Conservation (phyloP, 768 basidiomycete genomes). For the Panus rudis region DNA sequence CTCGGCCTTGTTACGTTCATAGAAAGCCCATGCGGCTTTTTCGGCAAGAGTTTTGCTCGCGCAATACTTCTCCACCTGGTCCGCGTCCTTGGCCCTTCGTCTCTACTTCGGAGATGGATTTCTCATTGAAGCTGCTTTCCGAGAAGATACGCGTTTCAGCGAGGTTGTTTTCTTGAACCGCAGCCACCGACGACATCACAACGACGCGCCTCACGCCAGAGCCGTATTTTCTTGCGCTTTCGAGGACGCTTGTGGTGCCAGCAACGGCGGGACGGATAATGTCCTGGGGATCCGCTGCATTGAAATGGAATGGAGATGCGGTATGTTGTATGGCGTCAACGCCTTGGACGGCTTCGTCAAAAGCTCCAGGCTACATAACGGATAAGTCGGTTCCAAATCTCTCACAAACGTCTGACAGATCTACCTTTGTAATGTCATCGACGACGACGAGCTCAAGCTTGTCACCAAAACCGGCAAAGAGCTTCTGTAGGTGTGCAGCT, state of each 20-base stretch:
- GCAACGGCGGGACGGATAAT: slow-evolving; percentile 63
- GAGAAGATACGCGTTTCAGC: slow-evolving; percentile 25
- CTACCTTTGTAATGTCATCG: slow-evolving; percentile 37
- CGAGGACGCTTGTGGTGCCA: slow-evolving; percentile 58
- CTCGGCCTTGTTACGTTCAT: slow-evolving; percentile 1
- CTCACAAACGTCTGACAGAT: slow-evolving; percentile 1
- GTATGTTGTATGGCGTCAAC: slow-evolving; percentile 65
- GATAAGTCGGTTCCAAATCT: background rate
- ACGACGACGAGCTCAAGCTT: slow-evolving; percentile 38
- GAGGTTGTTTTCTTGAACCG: slow-evolving; percentile 29
- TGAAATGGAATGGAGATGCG: slow-evolving; percentile 32
- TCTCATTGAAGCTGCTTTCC: slow-evolving; percentile 58
- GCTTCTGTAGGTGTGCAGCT: slow-evolving; percentile 32
- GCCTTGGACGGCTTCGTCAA: slow-evolving; percentile 70
- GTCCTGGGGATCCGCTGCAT: slow-evolving; percentile 24
- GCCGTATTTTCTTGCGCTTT: slow-evolving; percentile 44
- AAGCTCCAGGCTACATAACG: slow-evolving; percentile 45
- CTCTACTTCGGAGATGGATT: slow-evolving; percentile 35
- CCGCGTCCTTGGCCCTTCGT: slow-evolving; percentile 41
- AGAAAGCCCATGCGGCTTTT: slow-evolving; percentile 4
- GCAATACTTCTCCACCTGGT: slow-evolving; percentile 3
- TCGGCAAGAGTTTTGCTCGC: background rate
- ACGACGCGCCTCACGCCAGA: slow-evolving; percentile 58
- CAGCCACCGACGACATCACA: slow-evolving; percentile 56
- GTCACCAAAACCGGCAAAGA: slow-evolving; percentile 29